These are phyloP conservation scores for Rhizopogon salebrosus DNA, from an alignment of 768 basidiomycete species.

Conservation along the genomic window DNA sequence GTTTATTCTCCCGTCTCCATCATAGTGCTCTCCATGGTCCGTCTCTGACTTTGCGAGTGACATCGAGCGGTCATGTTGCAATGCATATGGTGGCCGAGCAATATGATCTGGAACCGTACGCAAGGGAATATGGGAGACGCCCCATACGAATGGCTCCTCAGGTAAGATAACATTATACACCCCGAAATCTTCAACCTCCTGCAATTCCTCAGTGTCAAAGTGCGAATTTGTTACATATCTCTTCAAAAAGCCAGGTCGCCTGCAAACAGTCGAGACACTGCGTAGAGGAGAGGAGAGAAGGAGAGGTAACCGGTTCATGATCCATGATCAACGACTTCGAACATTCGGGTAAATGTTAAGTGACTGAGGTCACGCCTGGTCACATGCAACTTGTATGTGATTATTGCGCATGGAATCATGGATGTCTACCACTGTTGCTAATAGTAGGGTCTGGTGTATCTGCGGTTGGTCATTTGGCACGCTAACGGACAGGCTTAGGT, in stretches of 20 bases:
- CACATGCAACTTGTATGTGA: no score
- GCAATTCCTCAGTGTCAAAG: neutral
- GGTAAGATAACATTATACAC: constrained; percentile 60
- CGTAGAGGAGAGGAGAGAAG: neutral
- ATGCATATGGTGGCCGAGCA: constrained; percentile 46
- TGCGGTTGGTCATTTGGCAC: no score
- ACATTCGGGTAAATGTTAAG: no score
- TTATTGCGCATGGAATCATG: no score
- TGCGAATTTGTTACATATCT: neutral
- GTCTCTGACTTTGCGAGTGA: neutral
- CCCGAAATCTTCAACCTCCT: constrained; percentile 36
- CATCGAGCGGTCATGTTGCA: constrained; percentile 7
- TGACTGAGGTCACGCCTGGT: no score
- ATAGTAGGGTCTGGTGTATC: no score
- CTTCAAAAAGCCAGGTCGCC: neutral
- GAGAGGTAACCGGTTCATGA: neutral
- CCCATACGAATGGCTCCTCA: constrained; percentile 57
- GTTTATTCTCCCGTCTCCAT: constrained; percentile 33
- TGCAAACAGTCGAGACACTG: neutral
- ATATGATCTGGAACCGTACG: constrained; percentile 56
- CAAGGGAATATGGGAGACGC: constrained; percentile 54
- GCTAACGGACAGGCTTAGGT: no score
- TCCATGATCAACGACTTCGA: neutral
- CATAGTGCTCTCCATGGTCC: constrained; percentile 1
- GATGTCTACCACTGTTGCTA: no score